Conservation (phyloP, 805 yeast genomes). For the Candida krabiensis region DNA sequence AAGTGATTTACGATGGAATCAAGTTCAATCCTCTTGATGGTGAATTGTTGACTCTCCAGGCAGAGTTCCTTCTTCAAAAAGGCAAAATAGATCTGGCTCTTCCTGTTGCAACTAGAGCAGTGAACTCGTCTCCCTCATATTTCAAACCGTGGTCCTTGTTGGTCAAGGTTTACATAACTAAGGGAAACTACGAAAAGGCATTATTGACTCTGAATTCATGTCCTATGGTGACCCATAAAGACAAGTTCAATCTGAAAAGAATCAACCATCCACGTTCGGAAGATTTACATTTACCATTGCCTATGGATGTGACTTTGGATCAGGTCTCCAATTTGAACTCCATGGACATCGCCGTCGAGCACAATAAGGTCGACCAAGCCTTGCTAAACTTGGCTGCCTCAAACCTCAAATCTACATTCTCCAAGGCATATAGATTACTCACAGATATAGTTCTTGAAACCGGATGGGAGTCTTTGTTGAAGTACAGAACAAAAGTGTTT, state of each 20-base stretch:
- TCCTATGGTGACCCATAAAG: slow-evolving; percentile 78
- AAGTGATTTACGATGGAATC: slow-evolving; percentile 51
- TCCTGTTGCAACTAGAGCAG: slow-evolving; percentile 60
- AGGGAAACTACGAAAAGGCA: slow-evolving; percentile 70
- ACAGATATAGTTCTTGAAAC: slow-evolving; percentile 64
- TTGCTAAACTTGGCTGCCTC: slow-evolving; percentile 67
- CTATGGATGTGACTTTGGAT: slow-evolving; percentile 68
- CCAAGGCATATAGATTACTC: slow-evolving; percentile 56
- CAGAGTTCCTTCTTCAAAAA: slow-evolving; percentile 55
- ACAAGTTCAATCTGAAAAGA: slow-evolving; percentile 60
- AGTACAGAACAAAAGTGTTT: slow-evolving; percentile 60
- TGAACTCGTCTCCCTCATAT: slow-evolving; percentile 71
- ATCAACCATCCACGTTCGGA: slow-evolving; percentile 53
- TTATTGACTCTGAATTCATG: slow-evolving; percentile 72
- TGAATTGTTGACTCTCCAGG: slow-evolving; percentile 53
- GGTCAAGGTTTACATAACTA: slow-evolving; percentile 60
- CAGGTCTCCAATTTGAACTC: slow-evolving; percentile 71
- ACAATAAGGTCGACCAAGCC: slow-evolving; percentile 60
- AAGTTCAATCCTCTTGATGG: slow-evolving; percentile 52
- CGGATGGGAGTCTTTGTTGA: slow-evolving; percentile 71
- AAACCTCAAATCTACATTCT: slow-evolving; percentile 58
- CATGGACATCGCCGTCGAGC: slow-evolving; percentile 63
- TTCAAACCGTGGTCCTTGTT: slow-evolving; percentile 72
- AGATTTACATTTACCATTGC: slow-evolving; percentile 71
- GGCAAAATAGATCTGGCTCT: slow-evolving; percentile 56